These are phyloP conservation scores for Ceratocystis diversiconidia DNA, from an alignment of 2,329 filamentous ascomycete genomes.

Conservation along the genomic window DNA sequence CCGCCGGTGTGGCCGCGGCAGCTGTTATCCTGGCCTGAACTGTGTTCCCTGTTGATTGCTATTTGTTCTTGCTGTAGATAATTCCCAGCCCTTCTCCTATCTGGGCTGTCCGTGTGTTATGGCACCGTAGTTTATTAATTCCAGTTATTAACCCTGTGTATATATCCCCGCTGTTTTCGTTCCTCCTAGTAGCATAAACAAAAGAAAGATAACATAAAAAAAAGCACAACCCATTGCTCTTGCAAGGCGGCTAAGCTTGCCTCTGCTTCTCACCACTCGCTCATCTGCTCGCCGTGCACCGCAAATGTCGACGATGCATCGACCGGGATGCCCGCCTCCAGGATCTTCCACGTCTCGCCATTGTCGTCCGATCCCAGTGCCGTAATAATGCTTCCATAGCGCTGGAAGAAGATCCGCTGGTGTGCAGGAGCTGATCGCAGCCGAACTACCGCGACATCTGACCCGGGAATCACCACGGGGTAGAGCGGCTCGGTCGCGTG, in stretches of 20 bases:
- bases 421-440: slow-evolving; percentile 11
- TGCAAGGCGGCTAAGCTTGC: not conserved
- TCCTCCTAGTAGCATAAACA: not conserved
- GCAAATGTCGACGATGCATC: slow-evolving; percentile 18
- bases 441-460: slow-evolving; percentile 16
- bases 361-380: slow-evolving; percentile 16
- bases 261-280: slow-evolving; percentile 10
- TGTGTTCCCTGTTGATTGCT: not conserved
- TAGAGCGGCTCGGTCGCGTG: slow-evolving; percentile 16
- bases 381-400: slow-evolving; percentile 17
- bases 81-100: not conserved
- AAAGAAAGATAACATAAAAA: not conserved
- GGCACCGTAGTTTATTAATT: slow-evolving; percentile 6
- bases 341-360: slow-evolving; percentile 17
- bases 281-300: slow-evolving; percentile 16
- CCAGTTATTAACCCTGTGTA: not conserved
- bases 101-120: not conserved
- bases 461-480: slow-evolving; percentile 17
- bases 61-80: not conserved
- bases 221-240: not conserved
- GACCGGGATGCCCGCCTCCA: slow-evolving; percentile 15
- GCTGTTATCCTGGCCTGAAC: not conserved
- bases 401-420: slow-evolving; percentile 18
- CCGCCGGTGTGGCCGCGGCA: not conserved
- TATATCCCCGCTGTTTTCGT: not conserved